phyloP scores from a whole-genome alignment of 2,329 filamentous ascomycete genomes.

The Penicillium sp. region DNA sequence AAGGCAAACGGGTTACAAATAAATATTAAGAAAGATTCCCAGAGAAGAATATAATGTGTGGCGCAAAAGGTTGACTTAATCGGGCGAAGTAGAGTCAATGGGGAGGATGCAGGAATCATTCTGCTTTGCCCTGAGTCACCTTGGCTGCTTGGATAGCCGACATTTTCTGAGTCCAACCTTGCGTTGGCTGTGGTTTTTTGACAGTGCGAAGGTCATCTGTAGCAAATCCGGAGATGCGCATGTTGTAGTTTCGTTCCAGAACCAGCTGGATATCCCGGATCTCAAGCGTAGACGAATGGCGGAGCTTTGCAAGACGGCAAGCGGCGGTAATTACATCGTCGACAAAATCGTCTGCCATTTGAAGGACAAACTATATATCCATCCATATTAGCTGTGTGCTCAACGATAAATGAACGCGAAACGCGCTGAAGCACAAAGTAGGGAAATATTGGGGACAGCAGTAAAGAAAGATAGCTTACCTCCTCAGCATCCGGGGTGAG shows the following conservation, averaged over 20 bases:
- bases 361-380: constrained; percentile 72
- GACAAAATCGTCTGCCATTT: constrained; percentile 91
- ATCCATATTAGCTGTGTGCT: constrained; percentile 18
- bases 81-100: too few species aligned
- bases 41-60: not conserved
- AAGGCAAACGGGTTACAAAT: not conserved
- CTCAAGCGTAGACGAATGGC: constrained; percentile 87
- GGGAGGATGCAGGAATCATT: constrained; percentile 29
- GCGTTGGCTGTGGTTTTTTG: constrained; percentile 85
- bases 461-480: constrained; percentile 56
- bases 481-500: constrained; percentile 95
- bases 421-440: constrained; percentile 2
- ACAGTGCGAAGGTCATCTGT: constrained; percentile 94
- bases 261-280: constrained; percentile 84
- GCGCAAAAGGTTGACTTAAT: not conserved
- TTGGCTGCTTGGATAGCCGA: constrained; percentile 94
- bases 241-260: constrained; percentile 84
- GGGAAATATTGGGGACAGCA: constrained; percentile 2
- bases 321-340: constrained; percentile 87
- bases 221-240: constrained; percentile 90
- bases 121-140: constrained; percentile 56
- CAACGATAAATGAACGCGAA: not conserved
- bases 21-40: not conserved
- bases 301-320: constrained; percentile 90
- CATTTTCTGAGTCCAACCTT: constrained; percentile 95